A percentile compares a stretch with the other conserved stretches of the same genome.
These are phyloP conservation scores for Powellomyces hirtus DNA, from an alignment of 192 early-diverging fungal genomes.

Conservation along the genomic window DNA sequence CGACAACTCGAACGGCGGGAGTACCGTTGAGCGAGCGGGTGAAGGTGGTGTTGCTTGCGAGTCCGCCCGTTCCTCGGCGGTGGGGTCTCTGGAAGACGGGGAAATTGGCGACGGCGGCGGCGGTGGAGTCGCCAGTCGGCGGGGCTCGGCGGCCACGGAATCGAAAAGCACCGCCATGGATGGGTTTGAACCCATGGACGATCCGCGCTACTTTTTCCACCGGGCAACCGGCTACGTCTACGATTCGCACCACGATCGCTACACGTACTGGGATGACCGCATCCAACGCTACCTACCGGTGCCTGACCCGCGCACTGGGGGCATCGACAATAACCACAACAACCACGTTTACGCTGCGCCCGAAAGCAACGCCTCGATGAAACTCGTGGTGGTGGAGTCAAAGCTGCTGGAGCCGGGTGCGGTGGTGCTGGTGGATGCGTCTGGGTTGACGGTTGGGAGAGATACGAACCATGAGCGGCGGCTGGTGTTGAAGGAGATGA, in stretches of 20 bases:
- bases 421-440: conserved; percentile 22
- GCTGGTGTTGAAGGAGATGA: conserved; percentile 26
- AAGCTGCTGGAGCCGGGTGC: conserved; percentile 6
- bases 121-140: not conserved
- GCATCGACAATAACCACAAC: not conserved
- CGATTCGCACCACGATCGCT: not conserved
- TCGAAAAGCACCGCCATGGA: not conserved
- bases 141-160: too few relatives aligned
- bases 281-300: not conserved
- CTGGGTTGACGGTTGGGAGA: conserved; percentile 18
- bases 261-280: not conserved
- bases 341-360: not conserved
- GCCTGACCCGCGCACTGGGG: not conserved
- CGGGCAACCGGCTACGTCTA: not conserved
- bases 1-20: too few relatives aligned
- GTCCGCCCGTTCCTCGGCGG: not conserved
- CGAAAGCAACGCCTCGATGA: conserved; percentile 18
- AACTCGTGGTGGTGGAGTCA: conserved; percentile 20
- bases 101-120: not conserved
- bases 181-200: conserved; percentile 2
- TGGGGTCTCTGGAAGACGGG: not conserved
- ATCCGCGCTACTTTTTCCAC: conserved; percentile 2
- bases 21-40: too few relatives aligned
- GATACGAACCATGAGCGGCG: conserved; percentile 14
- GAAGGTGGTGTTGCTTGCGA: too few relatives aligned